Percentiles rank a stretch among this genome's conserved stretches.
These are phyloP conservation scores for Suillus subluteus DNA, from an alignment of 768 basidiomycete genomes.

Conservation along the genomic window DNA sequence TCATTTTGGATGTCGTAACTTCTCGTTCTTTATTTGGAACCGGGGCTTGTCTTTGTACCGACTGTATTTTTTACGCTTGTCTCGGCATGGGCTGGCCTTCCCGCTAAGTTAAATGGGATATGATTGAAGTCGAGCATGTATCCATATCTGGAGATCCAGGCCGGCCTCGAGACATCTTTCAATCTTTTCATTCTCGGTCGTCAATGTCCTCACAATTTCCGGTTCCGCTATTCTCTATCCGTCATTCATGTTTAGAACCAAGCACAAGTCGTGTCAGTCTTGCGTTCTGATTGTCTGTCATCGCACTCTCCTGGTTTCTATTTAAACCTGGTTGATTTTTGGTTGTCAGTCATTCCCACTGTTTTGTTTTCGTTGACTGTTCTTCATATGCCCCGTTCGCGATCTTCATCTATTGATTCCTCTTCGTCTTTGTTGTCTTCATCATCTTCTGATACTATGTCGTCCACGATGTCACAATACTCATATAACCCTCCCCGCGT, in stretches of 20 bases:
- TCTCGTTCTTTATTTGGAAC: slow-evolving; percentile 22
- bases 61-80: slow-evolving; percentile 17
- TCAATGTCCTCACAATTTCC: slow-evolving; percentile 4
- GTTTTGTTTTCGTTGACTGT: neutral
- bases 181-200: slow-evolving; percentile 2
- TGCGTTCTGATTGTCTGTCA: neutral
- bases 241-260: neutral
- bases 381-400: slow-evolving; percentile 17
- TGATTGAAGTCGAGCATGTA: slow-evolving; percentile 18
- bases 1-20: slow-evolving; percentile 26
- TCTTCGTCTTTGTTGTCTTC: slow-evolving; percentile 25
- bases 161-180: slow-evolving; percentile 7
- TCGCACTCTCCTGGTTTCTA: slow-evolving; percentile 1
- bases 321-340: slow-evolving; percentile 1
- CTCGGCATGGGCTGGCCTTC: slow-evolving; percentile 14
- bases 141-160: slow-evolving; percentile 9
- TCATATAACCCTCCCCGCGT: slow-evolving; percentile 32
- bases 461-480: slow-evolving; percentile 26
- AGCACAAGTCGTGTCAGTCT: slow-evolving; percentile 2
- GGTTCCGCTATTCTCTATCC: neutral
- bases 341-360: neutral
- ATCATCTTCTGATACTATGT: slow-evolving; percentile 43
- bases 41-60: slow-evolving; percentile 27
- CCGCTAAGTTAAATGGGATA: slow-evolving; percentile 20
- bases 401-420: slow-evolving; percentile 25